A percentile compares a stretch with the other conserved stretches of the same genome.
Evolutionary conservation across 2,329 filamentous ascomycete genomes (phyloP).

Genomic region (Curvularia sp.): DNA sequence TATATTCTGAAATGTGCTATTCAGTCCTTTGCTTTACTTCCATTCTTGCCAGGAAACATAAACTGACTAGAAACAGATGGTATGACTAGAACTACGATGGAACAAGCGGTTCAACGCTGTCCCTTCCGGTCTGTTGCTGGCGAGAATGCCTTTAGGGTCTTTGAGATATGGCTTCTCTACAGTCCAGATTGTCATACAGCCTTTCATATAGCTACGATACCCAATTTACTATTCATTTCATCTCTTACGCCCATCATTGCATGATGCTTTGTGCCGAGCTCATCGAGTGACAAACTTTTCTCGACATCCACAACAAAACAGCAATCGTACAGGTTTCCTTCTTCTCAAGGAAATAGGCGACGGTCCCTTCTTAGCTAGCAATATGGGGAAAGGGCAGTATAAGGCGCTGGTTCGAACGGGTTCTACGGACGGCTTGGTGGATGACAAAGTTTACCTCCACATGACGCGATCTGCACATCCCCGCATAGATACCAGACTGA

Average conservation of each 20-base stretch:
- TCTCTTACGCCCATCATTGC: not conserved
- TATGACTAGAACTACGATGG: not conserved
- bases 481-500: conserved; percentile 38
- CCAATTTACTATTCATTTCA: not conserved
- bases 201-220: not conserved
- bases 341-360: not conserved
- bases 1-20: conserved; percentile 43
- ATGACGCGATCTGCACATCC: conserved; percentile 44
- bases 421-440: no score
- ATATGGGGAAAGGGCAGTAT: conserved; percentile 48
- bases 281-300: conserved; percentile 11
- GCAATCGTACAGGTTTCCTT: conserved; percentile 22
- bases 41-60: conserved; percentile 5
- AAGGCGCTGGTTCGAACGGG: no score
- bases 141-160: not conserved
- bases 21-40: conserved; percentile 6
- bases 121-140: not conserved
- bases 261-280: conserved; percentile 11
- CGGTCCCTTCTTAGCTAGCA: no score
- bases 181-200: not conserved
- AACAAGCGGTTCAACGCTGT: not conserved
- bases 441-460: conserved; percentile 61
- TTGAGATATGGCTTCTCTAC: conserved; percentile 2
- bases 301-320: conserved; percentile 30
- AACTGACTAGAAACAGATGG: conserved; percentile 18